Evolutionary conservation across 345 rosid genomes (phyloP), one percentile per base, ranked within the genome.

Genomic region (Camelina laxa): DNA sequence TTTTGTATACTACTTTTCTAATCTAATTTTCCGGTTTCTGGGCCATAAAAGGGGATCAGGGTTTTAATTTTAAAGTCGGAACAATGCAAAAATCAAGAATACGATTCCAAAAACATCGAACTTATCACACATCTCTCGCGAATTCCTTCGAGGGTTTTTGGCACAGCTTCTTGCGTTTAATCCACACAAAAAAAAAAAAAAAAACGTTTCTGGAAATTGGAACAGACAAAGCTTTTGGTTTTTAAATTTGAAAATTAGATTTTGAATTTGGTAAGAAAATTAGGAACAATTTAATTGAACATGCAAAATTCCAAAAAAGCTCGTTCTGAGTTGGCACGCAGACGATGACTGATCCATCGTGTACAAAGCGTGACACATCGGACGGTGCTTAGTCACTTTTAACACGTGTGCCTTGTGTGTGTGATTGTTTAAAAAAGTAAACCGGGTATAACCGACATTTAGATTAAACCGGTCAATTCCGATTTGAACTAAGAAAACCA

Each of bases 351-450:
- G 8, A 58, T 60, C 72, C 67, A 74, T 56, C 66, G 71, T 73
- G 79, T 47, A n/a, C 35, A 48, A 66, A 6, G 35, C n/a, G 72
- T 67, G 77, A 78, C 77, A 78, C 69, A 78, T 78, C 77, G 73
- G 81, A 78, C 69, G 73, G 44, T 66, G 77, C 72, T 76, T 54
- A 70, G 72, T 70, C 72, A 76, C 53, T 33, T 41, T 58, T 4
- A 6, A n/a, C 54, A 50, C 44, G 63, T 16, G 70, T 27, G 70
- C 12, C 9, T 55, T 55, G 19, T 27, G 11, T 55, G 55, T 44
- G 65, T 73, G 48, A 53, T 0, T 5, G 30, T 27, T 27, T 27
- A 27, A 27, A 4, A 27, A 0, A 0, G n/a, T 13, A 10, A 75
- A 75, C 79, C 79, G 50, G 63, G 21, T 12, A n/a, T 65, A 27